phyloP scores from a whole-genome alignment of 441 rosid genomes.

The Adansonia rubrostipa region DNA sequence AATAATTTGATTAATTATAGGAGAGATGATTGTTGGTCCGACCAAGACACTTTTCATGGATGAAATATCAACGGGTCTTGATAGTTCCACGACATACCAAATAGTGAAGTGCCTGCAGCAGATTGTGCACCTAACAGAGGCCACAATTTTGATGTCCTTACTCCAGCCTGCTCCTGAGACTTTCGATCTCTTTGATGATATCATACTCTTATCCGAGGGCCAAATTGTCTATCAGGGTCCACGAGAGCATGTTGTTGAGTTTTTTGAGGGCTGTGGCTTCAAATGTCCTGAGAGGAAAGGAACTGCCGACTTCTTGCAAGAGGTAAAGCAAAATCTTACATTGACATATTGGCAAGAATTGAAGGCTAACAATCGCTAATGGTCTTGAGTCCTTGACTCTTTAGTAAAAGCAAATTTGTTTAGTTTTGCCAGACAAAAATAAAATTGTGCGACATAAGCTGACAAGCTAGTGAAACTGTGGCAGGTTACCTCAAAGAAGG shows the following conservation, averaged over 20 bases:
- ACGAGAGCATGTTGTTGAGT: constrained; percentile 60
- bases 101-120: constrained; percentile 91
- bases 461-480: constrained; percentile 1
- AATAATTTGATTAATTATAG: constrained; percentile 35
- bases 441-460: constrained; percentile 11
- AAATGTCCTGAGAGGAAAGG: constrained; percentile 90
- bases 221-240: constrained; percentile 88
- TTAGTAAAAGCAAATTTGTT: background rate
- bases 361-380: background rate
- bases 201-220: constrained; percentile 77
- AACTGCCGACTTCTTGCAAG: constrained; percentile 92
- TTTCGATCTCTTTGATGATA: constrained; percentile 81
- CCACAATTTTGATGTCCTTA: constrained; percentile 76
- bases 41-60: constrained; percentile 91
- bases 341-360: background rate
- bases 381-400: background rate
- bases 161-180: constrained; percentile 97
- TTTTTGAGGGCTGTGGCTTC: constrained; percentile 82
- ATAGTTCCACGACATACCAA: constrained; percentile 87
- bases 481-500: constrained; percentile 89
- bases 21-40: constrained; percentile 97
- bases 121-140: constrained; percentile 78
- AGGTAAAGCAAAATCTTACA: constrained; percentile 47
- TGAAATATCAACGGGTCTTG: constrained; percentile 96
- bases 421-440: background rate